Evolutionary conservation across 352 stramenopile genomes (phyloP).

Genomic region (Phytophthora boehmeriae): DNA sequence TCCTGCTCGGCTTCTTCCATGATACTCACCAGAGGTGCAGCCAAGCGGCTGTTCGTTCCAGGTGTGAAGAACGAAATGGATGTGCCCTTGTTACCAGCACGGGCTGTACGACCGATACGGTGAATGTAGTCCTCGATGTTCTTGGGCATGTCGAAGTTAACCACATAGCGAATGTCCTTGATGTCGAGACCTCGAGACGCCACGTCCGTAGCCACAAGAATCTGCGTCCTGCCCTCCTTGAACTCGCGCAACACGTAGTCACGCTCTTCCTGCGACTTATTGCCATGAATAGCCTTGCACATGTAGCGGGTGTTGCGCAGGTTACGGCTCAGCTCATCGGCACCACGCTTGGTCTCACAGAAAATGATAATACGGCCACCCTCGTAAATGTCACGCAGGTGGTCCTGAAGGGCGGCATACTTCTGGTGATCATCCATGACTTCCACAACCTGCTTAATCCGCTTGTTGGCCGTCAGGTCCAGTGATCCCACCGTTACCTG

Average conservation of each 20-base stretch:
- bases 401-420: slow-evolving; percentile 89
- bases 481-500: slow-evolving; percentile 96
- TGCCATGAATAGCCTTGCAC: slow-evolving; percentile 98
- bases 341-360: slow-evolving; percentile 98
- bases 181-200: slow-evolving; percentile 99
- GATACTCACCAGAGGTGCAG: slow-evolving; percentile 88
- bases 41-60: slow-evolving; percentile 83
- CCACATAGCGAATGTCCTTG: slow-evolving; percentile 99
- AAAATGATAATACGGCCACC: slow-evolving; percentile 98
- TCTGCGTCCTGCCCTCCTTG: slow-evolving; percentile 93
- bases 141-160: slow-evolving; percentile 99
- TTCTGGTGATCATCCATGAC: slow-evolving; percentile 97
- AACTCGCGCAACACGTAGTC: slow-evolving; percentile 98
- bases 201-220: slow-evolving; percentile 99
- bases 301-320: slow-evolving; percentile 94
- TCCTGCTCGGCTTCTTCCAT: slow-evolving; percentile 88
- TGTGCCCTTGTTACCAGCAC: slow-evolving; percentile 94
- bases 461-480: slow-evolving; percentile 98
- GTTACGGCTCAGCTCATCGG: slow-evolving; percentile 96
- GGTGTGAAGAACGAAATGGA: slow-evolving; percentile 95
- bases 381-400: slow-evolving; percentile 88
- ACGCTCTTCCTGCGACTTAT: slow-evolving; percentile 98
- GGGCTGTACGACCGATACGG: slow-evolving; percentile 98
- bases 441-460: slow-evolving; percentile 98
- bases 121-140: slow-evolving; percentile 99